These are phyloP conservation scores for Diaporthe sp. DNA, from an alignment of 2,329 filamentous ascomycete species.

Conservation along the genomic window DNA sequence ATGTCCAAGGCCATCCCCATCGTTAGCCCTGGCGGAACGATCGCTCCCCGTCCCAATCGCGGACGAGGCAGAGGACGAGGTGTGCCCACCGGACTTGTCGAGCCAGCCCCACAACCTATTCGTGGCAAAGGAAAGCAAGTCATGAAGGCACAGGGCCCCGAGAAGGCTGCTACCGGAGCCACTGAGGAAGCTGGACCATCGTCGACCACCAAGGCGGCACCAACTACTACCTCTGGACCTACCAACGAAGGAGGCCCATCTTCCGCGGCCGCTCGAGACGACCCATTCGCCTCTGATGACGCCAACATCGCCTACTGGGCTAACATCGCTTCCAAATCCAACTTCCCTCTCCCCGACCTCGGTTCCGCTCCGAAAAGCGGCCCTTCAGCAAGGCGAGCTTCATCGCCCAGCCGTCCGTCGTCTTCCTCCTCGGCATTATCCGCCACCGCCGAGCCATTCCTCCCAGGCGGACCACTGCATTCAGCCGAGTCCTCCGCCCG, in stretches of 20 bases:
- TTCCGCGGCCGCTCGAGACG: background rate
- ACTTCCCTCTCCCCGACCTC: background rate
- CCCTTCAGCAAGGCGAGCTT: background rate
- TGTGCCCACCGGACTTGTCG: constrained; percentile 5
- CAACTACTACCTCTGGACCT: background rate
- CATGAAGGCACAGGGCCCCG: background rate
- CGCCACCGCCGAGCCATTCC: constrained; percentile 22
- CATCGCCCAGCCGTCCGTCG: background rate
- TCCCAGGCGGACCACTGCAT: constrained; percentile 6
- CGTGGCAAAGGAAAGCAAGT: background rate
- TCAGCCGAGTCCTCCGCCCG: constrained; percentile 27
- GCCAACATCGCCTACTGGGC: constrained; percentile 6
- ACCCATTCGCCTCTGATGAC: background rate
- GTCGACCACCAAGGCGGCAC: background rate
- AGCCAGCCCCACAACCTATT: background rate
- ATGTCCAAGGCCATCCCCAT: constrained; percentile 36
- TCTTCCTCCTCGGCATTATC: background rate
- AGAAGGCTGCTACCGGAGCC: background rate
- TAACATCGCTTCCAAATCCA: background rate
- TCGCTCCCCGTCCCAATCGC: background rate
- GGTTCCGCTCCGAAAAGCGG: background rate
- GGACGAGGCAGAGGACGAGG: background rate
- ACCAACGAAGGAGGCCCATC: background rate
- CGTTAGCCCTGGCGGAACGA: constrained; percentile 2
- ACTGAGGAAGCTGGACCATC: background rate